These are phyloP conservation scores for Vitis hybrid DNA, from an alignment of 177 flowering plant genomes.

Conservation along the genomic window DNA sequence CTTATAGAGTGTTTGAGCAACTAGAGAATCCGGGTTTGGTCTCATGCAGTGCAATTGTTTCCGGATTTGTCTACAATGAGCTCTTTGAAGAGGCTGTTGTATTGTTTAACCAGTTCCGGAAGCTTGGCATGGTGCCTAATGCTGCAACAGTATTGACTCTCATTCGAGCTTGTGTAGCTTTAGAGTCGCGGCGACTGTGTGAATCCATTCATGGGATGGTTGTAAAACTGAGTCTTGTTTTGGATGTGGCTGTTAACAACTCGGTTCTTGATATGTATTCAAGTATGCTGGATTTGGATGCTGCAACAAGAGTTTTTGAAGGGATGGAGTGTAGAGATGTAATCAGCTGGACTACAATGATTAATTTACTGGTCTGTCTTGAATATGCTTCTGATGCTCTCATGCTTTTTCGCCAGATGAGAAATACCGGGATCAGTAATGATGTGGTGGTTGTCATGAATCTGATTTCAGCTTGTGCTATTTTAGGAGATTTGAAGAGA, in stretches of 20 bases:
- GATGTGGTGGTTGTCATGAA: constrained; percentile 27
- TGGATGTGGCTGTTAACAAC: constrained; percentile 24
- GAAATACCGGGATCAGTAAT: constrained; percentile 12
- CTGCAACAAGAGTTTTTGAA: constrained; percentile 22
- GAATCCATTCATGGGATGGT: constrained; percentile 26
- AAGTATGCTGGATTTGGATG: constrained; percentile 29
- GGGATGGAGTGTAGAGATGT: constrained; percentile 35
- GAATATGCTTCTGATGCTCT: constrained; percentile 29
- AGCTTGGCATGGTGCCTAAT: constrained; percentile 26
- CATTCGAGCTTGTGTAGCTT: constrained; percentile 20
- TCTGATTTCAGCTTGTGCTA: constrained; percentile 33
- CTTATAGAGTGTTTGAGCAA: constrained; percentile 26
- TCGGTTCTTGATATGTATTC: constrained; percentile 45
- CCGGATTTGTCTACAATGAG: constrained; percentile 27
- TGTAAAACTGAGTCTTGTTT: constrained; percentile 25
- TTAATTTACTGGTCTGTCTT: constrained; percentile 26
- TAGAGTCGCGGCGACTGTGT: constrained; percentile 18
- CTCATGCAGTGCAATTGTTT: constrained; percentile 36
- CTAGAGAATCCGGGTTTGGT: constrained; percentile 28
- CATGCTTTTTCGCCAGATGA: constrained; percentile 29
- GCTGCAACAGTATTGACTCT: constrained; percentile 29
- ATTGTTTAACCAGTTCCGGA: constrained; percentile 21
- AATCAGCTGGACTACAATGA: constrained; percentile 44
- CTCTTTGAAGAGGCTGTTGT: constrained; percentile 27
- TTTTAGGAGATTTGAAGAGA: constrained; percentile 30